Evolutionary conservation across 768 basidiomycete species (phyloP), one percentile per base, ranked within the genome.

Genomic region (Tulasnella sp.): DNA sequence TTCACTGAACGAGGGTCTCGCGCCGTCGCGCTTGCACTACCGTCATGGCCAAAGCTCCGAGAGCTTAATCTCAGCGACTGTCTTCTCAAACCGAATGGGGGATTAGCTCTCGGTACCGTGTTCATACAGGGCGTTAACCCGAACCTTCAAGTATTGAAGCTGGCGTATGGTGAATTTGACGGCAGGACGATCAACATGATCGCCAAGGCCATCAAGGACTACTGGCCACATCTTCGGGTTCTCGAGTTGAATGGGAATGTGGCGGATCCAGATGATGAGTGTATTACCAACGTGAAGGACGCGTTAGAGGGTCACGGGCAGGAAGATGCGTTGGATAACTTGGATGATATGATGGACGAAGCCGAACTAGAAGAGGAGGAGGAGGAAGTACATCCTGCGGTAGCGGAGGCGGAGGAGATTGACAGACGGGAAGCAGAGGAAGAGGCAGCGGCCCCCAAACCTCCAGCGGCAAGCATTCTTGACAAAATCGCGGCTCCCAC

Each of bases 151-250:
- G 79, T 78, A 8, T 76, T 98, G 49, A 85, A 85, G 65, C 75
- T 98, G 34, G 90, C 97, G 73, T 96, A 94, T 69, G 92, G 94
- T 70, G 93, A 98, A 66, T 77, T 97, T 47, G 86, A 92, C 64
- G 71, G 76, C 3, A 70, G 78, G 47, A 77, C 88, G 9, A 84
- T 90, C 61, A 73, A 77, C 27, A 68, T 88, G 3, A 76, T 98
- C 26, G 82, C 86, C 1, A 70, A 77, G 21, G 83, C 80, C 1
- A 80, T 97, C 58, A 74, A 75, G 21, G 73, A 76, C 24, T 80
- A 83, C 43, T 70, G 93, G 48, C 70, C 74, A 24, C 72, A 72
- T 41, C 71, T 99, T 45, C 82, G 73, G 72, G 74, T 70, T 56
- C 71, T 98, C 54, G 95, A 97, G 70, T 67, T 97, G 61, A 93